Percentiles rank a stretch among this genome's conserved stretches.
phyloP scores from a whole-genome alignment of 1,284 basidiomycete genomes.

The Ceratobasidium sp. region DNA sequence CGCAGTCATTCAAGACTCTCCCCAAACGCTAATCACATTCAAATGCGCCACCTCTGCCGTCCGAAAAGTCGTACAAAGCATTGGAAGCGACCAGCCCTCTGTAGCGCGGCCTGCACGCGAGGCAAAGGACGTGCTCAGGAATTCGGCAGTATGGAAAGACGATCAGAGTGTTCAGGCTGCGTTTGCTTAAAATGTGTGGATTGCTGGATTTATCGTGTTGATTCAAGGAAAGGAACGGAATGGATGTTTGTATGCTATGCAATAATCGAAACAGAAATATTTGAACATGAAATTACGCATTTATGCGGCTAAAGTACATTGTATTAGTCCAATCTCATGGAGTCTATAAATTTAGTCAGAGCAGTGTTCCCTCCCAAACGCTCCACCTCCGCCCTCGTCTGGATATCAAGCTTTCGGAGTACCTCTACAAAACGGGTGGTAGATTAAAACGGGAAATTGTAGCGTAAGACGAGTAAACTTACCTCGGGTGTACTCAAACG shows the following conservation, averaged over 20 bases:
- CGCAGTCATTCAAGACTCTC: slow-evolving; percentile 53
- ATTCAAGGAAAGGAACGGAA: neutral
- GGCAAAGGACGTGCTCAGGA: slow-evolving; percentile 78
- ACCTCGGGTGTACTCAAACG: slow-evolving; percentile 76
- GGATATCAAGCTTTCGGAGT: slow-evolving; percentile 64
- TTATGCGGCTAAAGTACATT: neutral
- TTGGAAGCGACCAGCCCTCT: slow-evolving; percentile 74
- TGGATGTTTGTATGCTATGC: neutral
- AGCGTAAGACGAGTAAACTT: neutral
- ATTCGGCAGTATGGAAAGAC: slow-evolving; percentile 50
- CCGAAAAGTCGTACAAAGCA: slow-evolving; percentile 77
- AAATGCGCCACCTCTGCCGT: slow-evolving; percentile 71
- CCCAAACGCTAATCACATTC: slow-evolving; percentile 74
- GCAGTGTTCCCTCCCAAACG: slow-evolving; percentile 68
- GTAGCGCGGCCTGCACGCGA: slow-evolving; percentile 87
- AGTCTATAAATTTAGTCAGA: slow-evolving; percentile 61
- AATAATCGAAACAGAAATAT: too few species aligned
- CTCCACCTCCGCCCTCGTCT: slow-evolving; percentile 65
- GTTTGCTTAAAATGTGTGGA: slow-evolving; percentile 38
- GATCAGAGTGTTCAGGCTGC: slow-evolving; percentile 52
- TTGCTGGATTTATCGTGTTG: neutral
- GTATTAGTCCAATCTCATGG: slow-evolving; percentile 45
- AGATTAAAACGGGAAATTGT: neutral
- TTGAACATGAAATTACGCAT: too few species aligned
- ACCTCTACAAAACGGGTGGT: slow-evolving; percentile 55